These are phyloP conservation scores for Yarrowia osloensis DNA, from an alignment of 805 yeast species.

Conservation along the genomic window DNA sequence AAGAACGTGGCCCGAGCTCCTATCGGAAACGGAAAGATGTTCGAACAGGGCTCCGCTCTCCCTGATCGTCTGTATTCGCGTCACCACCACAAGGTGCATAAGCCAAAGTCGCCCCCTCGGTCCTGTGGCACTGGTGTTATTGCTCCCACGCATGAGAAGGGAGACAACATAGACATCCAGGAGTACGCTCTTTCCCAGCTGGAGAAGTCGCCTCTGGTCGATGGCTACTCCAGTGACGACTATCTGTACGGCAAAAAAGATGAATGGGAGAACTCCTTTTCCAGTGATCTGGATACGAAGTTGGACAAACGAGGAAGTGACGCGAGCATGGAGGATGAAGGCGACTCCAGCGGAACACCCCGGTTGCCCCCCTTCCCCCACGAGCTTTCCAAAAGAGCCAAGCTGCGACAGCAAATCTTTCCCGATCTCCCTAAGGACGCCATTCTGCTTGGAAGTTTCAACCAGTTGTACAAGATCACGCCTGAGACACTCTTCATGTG, in stretches of 20 bases:
- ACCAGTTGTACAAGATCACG: conserved; percentile 43
- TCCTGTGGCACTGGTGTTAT: background rate
- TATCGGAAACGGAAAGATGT: background rate
- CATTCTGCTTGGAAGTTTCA: conserved; percentile 41
- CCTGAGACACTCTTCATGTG: conserved; percentile 40
- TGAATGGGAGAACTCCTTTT: background rate
- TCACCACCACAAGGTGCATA: background rate
- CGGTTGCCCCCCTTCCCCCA: conserved; percentile 9
- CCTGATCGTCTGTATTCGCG: background rate
- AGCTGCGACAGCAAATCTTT: conserved; percentile 34
- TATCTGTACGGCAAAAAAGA: conserved; percentile 31
- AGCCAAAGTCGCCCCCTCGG: conserved; percentile 1
- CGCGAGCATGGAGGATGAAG: background rate
- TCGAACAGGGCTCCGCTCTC: background rate
- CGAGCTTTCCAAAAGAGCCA: background rate
- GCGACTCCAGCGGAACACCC: background rate
- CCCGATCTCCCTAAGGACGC: conserved; percentile 38
- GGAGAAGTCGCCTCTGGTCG: background rate
- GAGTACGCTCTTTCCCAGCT: conserved; percentile 7
- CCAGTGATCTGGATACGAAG: background rate
- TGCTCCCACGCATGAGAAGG: background rate
- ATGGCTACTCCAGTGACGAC: conserved; percentile 9
- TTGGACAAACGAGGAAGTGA: conserved; percentile 2
- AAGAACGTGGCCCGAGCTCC: background rate
- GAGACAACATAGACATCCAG: background rate